Conservation (phyloP, 306 rosid species). For the Elaeagnus macrophylla region DNA sequence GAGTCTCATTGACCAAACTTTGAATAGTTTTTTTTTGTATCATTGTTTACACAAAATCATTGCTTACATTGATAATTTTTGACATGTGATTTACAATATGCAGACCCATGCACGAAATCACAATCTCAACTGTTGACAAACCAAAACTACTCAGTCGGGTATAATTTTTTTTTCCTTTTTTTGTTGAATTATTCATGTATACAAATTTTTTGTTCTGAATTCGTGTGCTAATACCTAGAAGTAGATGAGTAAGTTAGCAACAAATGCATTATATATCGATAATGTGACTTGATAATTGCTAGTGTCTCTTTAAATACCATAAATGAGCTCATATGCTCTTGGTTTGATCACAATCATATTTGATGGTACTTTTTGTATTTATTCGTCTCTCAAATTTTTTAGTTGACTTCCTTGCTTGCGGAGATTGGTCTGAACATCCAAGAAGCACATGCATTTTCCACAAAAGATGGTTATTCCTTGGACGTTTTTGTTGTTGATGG, state of each 20-base stretch:
- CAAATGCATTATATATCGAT: conserved; percentile 11
- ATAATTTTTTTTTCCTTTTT: conserved; percentile 9
- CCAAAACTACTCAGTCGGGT: conserved; percentile 99
- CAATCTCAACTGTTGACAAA: conserved; percentile 91
- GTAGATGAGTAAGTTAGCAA: conserved; percentile 11
- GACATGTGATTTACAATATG: conserved; percentile 32
- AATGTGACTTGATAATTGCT: not conserved
- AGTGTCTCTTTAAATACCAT: not conserved
- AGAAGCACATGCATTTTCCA: conserved; percentile 99
- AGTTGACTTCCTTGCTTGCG: conserved; percentile 95
- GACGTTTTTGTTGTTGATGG: conserved; percentile 99
- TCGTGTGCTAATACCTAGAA: not conserved
- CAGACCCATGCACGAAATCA: conserved; percentile 99
- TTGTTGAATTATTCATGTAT: not conserved
- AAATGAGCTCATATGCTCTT: conserved; percentile 10
- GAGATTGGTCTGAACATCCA: conserved; percentile 94
- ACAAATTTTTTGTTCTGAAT: not conserved
- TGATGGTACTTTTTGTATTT: not conserved
- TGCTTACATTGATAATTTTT: not conserved
- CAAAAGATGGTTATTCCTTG: conserved; percentile 81
- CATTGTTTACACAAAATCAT: not conserved
- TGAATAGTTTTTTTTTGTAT: no score
- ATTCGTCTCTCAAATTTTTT: conserved; percentile 24
- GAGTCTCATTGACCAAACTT: no score
- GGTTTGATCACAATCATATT: conserved; percentile 1